Evolutionary conservation across 2,329 filamentous ascomycete species (phyloP).

Genomic region (Sporothrix protearum): DNA sequence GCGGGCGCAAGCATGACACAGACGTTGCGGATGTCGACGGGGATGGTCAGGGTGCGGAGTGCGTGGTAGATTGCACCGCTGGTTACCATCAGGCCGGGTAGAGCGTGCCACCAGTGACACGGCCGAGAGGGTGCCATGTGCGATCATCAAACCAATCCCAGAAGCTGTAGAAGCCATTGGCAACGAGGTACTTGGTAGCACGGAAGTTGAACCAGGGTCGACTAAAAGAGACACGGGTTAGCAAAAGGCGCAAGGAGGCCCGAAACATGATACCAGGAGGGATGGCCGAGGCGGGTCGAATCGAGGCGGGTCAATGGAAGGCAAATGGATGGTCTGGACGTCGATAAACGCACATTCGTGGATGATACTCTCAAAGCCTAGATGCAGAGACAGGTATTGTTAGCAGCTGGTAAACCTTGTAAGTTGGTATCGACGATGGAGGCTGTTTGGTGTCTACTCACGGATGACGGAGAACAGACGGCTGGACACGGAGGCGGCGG

Average conservation of each 20-base stretch:
- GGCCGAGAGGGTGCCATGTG: slow-evolving; percentile 98
- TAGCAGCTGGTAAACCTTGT: slow-evolving; percentile 6
- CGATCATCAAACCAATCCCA: slow-evolving; percentile 99
- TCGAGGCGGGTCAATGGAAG: background rate
- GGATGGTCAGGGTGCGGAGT: slow-evolving; percentile 81
- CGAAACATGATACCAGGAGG: background rate
- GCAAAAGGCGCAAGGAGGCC: slow-evolving; percentile 25
- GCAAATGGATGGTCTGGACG: slow-evolving; percentile 23
- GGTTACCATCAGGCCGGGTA: slow-evolving; percentile 98
- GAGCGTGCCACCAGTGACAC: slow-evolving; percentile 97
- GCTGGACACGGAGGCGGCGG: slow-evolving; percentile 84
- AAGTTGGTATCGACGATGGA: background rate
- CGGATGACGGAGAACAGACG: slow-evolving; percentile 98
- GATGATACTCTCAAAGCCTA: slow-evolving; percentile 97
- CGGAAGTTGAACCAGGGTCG: slow-evolving; percentile 99
- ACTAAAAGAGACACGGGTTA: slow-evolving; percentile 53
- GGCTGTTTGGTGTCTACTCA: slow-evolving; percentile 48
- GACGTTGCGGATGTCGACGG: slow-evolving; percentile 97
- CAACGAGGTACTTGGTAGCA: slow-evolving; percentile 94
- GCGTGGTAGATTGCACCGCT: slow-evolving; percentile 95
- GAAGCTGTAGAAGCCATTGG: slow-evolving; percentile 97
- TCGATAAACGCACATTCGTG: slow-evolving; percentile 79
- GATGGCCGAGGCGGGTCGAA: background rate
- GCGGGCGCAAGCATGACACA: slow-evolving; percentile 93
- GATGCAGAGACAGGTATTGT: background rate